These are phyloP conservation scores for Ascochyta lentis DNA, from an alignment of 2,329 filamentous ascomycete genomes.

Conservation along the genomic window DNA sequence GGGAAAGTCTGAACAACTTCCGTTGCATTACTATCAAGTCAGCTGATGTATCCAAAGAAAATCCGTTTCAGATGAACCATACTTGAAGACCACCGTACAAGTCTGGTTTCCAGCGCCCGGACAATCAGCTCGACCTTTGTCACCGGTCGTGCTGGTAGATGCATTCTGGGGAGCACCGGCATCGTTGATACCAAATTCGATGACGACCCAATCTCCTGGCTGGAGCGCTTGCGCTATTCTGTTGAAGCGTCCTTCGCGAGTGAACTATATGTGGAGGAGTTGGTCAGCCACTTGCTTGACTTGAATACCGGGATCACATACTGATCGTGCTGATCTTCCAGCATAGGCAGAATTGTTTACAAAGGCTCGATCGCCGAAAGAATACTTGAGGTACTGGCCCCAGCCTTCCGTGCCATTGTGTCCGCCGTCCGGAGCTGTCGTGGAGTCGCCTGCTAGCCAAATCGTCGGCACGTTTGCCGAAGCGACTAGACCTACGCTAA, in stretches of 20 bases:
- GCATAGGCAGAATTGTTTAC: conserved; percentile 69
- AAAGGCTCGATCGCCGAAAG: conserved; percentile 48
- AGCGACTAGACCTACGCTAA: background rate
- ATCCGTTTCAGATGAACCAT: background rate
- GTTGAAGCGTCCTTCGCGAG: conserved; percentile 67
- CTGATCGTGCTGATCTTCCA: conserved; percentile 68
- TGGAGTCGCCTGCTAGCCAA: conserved; percentile 64
- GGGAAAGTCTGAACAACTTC: conserved; percentile 67
- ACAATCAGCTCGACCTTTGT: conserved; percentile 68
- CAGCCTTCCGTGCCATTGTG: conserved; percentile 56
- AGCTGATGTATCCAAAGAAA: background rate
- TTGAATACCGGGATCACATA: background rate
- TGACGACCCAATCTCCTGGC: conserved; percentile 68
- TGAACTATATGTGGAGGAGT: conserved; percentile 50
- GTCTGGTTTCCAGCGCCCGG: conserved; percentile 59
- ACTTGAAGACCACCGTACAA: conserved; percentile 56
- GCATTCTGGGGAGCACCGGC: conserved; percentile 47
- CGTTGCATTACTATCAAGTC: conserved; percentile 44
- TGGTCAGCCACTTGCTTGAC: no score
- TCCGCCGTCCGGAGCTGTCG: conserved; percentile 59
- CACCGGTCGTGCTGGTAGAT: conserved; percentile 58
- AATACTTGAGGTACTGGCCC: conserved; percentile 65
- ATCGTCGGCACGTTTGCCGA: conserved; percentile 7
- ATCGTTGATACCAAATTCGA: conserved; percentile 75
- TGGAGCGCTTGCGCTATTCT: conserved; percentile 60